Conservation (phyloP, 768 basidiomycete genomes). For the Crassisporium funariophilum region DNA sequence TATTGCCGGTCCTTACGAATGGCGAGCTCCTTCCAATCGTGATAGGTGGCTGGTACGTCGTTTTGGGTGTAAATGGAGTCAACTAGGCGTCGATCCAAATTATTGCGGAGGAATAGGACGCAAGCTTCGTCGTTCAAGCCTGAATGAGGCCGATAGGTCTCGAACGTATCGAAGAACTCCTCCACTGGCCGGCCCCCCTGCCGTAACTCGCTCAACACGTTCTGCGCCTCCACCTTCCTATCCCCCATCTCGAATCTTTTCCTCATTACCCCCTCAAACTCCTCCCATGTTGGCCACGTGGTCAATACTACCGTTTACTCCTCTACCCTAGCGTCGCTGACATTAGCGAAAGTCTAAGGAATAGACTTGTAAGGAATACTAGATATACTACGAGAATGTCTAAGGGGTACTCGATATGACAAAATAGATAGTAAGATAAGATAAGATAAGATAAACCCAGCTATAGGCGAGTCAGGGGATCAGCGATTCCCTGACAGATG, state of each 20-base stretch:
- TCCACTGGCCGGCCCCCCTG: conserved; percentile 2
- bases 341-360: no score
- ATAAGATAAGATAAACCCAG: no score
- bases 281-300: conserved; percentile 2
- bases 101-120: not conserved
- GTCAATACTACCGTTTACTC: no score
- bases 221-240: conserved; percentile 2
- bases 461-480: no score
- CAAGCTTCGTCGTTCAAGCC: conserved; percentile 3
- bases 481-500: no score
- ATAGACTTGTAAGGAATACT: no score
- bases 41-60: conserved; percentile 1
- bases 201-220: not conserved
- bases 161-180: conserved; percentile 5
- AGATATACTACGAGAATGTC: no score
- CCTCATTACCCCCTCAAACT: conserved; percentile 1
- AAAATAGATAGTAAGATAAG: no score
- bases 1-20: conserved; percentile 4
- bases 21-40: conserved; percentile 2
- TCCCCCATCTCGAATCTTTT: conserved; percentile 1
- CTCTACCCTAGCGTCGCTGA: no score
- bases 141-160: conserved; percentile 1
- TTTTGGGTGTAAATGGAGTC: not conserved
- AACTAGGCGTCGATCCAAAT: not conserved
- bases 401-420: no score